Evolutionary conservation across 2,329 filamentous ascomycete genomes (phyloP).

Genomic region (Harringtonia lauricola): DNA sequence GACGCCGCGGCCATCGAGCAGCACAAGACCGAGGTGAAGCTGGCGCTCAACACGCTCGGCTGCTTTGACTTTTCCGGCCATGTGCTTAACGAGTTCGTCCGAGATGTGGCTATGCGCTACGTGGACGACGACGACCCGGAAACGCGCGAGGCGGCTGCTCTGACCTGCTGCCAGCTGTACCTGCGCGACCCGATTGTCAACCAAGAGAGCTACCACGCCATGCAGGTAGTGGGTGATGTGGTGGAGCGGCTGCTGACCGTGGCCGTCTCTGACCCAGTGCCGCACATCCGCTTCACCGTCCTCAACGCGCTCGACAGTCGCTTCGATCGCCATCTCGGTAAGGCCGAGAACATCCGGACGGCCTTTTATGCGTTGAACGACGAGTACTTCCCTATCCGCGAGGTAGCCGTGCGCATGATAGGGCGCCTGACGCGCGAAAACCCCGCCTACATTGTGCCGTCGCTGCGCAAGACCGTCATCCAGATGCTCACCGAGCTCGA

Average conservation of each 20-base stretch:
- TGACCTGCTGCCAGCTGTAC: slow-evolving; percentile 97
- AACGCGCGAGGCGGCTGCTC: slow-evolving; percentile 83
- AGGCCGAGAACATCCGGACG: slow-evolving; percentile 93
- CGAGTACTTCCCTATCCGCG: slow-evolving; percentile 81
- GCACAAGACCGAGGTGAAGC: slow-evolving; percentile 75
- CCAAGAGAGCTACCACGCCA: slow-evolving; percentile 92
- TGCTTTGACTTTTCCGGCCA: slow-evolving; percentile 94
- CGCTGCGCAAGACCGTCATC: slow-evolving; percentile 85
- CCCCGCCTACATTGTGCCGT: slow-evolving; percentile 94
- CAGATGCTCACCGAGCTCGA: slow-evolving; percentile 94
- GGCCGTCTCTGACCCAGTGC: slow-evolving; percentile 82
- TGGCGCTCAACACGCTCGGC: slow-evolving; percentile 90
- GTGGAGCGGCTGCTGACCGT: slow-evolving; percentile 95
- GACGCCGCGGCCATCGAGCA: slow-evolving; percentile 73
- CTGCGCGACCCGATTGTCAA: slow-evolving; percentile 95
- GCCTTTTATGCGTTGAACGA: slow-evolving; percentile 94
- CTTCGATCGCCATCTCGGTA: slow-evolving; percentile 93
- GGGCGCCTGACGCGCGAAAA: slow-evolving; percentile 85
- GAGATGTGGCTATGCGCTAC: slow-evolving; percentile 95
- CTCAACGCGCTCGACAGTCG: slow-evolving; percentile 81
- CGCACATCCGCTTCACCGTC: slow-evolving; percentile 80
- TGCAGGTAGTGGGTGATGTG: slow-evolving; percentile 94
- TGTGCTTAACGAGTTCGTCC: slow-evolving; percentile 94
- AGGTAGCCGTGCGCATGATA: slow-evolving; percentile 93
- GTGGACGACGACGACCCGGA: slow-evolving; percentile 92